Conservation (phyloP, 2,329 filamentous ascomycete species). For the Neodidymelliopsis sp. region DNA sequence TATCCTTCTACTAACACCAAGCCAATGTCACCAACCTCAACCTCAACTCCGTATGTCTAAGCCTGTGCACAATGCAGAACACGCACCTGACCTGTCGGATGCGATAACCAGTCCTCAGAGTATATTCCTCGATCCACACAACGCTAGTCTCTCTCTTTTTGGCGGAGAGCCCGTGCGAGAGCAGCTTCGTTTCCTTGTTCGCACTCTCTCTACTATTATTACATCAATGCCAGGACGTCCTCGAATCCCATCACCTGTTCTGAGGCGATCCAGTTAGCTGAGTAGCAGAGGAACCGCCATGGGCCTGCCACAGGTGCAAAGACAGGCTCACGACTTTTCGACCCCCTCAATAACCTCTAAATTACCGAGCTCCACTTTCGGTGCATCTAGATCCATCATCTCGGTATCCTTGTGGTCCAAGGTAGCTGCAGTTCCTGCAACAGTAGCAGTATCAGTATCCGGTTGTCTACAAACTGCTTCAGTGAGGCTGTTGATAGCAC, state of each 20-base stretch:
- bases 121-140: no score
- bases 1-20: slow-evolving; percentile 1
- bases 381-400: slow-evolving; percentile 16
- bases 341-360: slow-evolving; percentile 39
- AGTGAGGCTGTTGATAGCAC: slow-evolving; percentile 66
- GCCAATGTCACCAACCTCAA: no score
- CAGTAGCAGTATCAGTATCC: background rate
- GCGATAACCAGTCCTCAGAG: no score
- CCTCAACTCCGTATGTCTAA: no score
- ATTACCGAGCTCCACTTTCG: slow-evolving; percentile 16
- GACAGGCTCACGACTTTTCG: slow-evolving; percentile 33
- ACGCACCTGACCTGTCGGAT: no score
- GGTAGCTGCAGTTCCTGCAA: background rate
- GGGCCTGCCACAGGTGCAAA: background rate
- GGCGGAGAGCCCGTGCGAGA: slow-evolving; percentile 3
- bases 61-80: no score
- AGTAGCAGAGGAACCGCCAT: background rate
- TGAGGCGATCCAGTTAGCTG: background rate
- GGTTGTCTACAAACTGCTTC: slow-evolving; percentile 57
- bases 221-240: background rate
- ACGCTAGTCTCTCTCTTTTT: slow-evolving; percentile 1
- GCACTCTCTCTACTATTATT: background rate
- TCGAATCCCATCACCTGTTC: background rate
- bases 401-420: slow-evolving; percentile 9
- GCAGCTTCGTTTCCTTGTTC: slow-evolving; percentile 6